These are phyloP conservation scores for Laguncularia racemosa DNA, from an alignment of 345 rosid species.

Conservation along the genomic window DNA sequence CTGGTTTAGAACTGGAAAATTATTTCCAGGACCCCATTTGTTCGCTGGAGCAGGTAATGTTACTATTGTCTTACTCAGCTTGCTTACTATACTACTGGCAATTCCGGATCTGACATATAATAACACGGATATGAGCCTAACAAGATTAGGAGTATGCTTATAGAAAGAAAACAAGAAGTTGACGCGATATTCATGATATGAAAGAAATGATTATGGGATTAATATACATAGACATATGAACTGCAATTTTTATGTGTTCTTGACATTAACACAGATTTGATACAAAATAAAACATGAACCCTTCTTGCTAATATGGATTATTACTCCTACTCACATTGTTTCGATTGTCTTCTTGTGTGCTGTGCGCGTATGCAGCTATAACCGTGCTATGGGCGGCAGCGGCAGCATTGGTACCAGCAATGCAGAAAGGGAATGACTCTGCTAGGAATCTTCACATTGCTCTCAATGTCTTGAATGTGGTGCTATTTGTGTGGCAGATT, in stretches of 20 bases:
- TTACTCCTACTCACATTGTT: neutral
- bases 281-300: no score
- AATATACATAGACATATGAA: no score
- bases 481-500: conserved; percentile 70
- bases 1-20: conserved; percentile 77
- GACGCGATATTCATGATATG: no score
- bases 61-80: neutral
- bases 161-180: no score
- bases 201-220: no score
- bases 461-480: conserved; percentile 57
- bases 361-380: conserved; percentile 32
- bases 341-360: neutral
- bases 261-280: no score
- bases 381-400: conserved; percentile 83
- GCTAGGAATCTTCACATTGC: conserved; percentile 86
- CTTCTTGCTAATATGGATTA: neutral
- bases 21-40: conserved; percentile 98
- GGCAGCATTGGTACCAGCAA: conserved; percentile 77
- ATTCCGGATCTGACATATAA: neutral
- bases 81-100: neutral
- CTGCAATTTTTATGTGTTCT: no score
- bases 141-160: no score
- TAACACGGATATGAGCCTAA: neutral
- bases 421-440: conserved; percentile 82
- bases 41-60: conserved; percentile 75